Evolutionary conservation across 345 rosid species (phyloP), one percentile per base, ranked within the genome.

Genomic region (Boechera stricta): DNA sequence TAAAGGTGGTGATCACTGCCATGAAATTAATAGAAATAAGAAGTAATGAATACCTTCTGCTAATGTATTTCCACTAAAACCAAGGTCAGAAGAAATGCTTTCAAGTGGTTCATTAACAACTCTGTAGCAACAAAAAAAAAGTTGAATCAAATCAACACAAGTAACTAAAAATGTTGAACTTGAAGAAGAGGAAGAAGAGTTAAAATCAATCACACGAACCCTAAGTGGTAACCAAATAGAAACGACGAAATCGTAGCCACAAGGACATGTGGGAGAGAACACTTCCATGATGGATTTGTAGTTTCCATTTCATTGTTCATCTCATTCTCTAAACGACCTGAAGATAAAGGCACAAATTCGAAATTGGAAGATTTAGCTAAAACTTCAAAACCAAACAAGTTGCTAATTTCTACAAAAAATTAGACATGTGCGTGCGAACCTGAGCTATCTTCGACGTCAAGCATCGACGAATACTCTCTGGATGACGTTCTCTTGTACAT

Each of bases 81-180:
- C 93, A 80, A 95, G 93, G 71, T 95, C 99, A 48, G 75, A 67
- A 36, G 99, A 86, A 72, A 95, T 92, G 77, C 86, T 92, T 80
- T 92, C 94, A 77, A 95, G 98, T 3, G 99, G 98, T 79, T 92
- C 99, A 72, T 95, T 95, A 16, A 92, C 99, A 51, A 95, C 98
- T 56, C 99, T 95, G 85, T 45, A 45, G 61, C 26, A 49, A 31
- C 0, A 41, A 21, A 59, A 28, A 52, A 42, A 24, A 57, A 67
- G 70, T 16, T 10, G 36, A 52, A 65, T 24, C 49, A 59, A 49
- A 18, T 38, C 15, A 61, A 28, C 60, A 63, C 51, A 38, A 73
- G 16, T 24, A 59, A 28, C 3, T 2, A 73, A 42, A 5, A 69
- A 55, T 5, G 64, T 1, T 6, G 3, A 35, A 42, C n/a, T 12